Conservation (phyloP, 305 asterid species). For the Fraxinus greggii region DNA sequence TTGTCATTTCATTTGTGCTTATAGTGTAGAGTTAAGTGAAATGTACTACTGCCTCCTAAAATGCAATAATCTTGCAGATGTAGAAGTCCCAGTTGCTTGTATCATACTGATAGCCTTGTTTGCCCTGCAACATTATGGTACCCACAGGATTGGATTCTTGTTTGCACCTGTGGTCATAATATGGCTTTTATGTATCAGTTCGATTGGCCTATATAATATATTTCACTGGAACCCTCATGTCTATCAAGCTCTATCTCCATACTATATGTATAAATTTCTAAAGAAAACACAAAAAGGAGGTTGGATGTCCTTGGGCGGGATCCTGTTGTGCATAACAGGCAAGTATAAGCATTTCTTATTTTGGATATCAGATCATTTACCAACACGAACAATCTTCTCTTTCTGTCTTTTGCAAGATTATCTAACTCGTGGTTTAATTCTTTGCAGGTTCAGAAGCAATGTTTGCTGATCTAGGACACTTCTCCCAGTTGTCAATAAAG, state of each 20-base stretch:
- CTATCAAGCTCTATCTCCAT: conserved; percentile 64
- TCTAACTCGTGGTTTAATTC: not conserved
- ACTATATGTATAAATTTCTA: conserved; percentile 46
- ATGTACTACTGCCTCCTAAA: conserved; percentile 21
- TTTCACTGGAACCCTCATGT: conserved; percentile 62
- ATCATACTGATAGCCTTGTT: conserved; percentile 62
- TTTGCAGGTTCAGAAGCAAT: conserved; percentile 39
- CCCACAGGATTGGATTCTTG: conserved; percentile 74
- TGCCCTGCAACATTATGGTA: conserved; percentile 78
- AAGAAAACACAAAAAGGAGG: conserved; percentile 32
- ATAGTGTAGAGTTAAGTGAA: conserved; percentile 9
- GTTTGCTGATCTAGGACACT: conserved; percentile 78
- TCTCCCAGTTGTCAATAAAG: conserved; percentile 65
- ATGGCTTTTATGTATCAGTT: conserved; percentile 73
- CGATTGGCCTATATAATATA: conserved; percentile 61
- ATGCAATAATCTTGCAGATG: conserved; percentile 51
- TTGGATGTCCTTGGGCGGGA: conserved; percentile 39
- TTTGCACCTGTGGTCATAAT: conserved; percentile 69
- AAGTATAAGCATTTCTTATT: conserved; percentile 3
- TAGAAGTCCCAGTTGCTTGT: conserved; percentile 69
- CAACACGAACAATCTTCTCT: not conserved
- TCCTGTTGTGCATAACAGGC: conserved; percentile 34
- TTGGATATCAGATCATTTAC: not conserved
- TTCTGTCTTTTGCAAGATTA: not conserved
- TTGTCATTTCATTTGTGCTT: not conserved